Evolutionary conservation across 2,329 filamentous ascomycete species (phyloP), one percentile per base, ranked within the genome.

Genomic region (Curvularia lunata): DNA sequence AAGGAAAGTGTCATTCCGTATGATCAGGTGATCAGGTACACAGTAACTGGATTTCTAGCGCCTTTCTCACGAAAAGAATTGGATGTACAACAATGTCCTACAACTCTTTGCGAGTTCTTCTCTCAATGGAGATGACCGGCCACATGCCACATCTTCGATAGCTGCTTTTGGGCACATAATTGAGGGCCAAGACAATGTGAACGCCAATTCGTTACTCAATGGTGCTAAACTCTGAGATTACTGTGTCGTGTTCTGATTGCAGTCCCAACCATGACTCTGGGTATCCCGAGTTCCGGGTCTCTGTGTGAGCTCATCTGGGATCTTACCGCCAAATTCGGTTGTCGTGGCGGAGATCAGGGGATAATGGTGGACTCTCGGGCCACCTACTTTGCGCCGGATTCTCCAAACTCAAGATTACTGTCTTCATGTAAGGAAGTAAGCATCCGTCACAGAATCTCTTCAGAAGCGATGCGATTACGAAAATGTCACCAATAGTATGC

Each of bases 1-100:
- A 21, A 34, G 28, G 27, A 40, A 37, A 19, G 21, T 19, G 47
- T 40, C 9, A n/a, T 30, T 38, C 55, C 48, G 49, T 53, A 42
- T 57, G 61, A 63, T 54, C 27, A 52, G 55, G 41, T 56, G 61
- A 63, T 54, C 21, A 19, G 42, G 21, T 32, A 23, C 13, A 21
- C 16, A 41, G 63, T 58, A 18, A 34, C 16, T 25, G 25, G n/a
- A 43, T 9, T 43, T 13, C 23, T 16, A n/a, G 8, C 9, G 16
- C n/a, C 32, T 37, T 37, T 9, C 18, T 37, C 16, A 18, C 18
- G 34, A n/a, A 37, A 37, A 18, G 4, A 5, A 18, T 18, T 37
- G 16, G 16, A 37, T 16, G 34, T 37, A 12, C 5, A 9, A n/a
- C 34, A 37, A 18, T 18, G 16, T 18, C 34, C 16, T 37, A 37